These are phyloP conservation scores for Hymenoscyphus infarciens DNA, from an alignment of 2,329 filamentous ascomycete genomes.

Conservation along the genomic window DNA sequence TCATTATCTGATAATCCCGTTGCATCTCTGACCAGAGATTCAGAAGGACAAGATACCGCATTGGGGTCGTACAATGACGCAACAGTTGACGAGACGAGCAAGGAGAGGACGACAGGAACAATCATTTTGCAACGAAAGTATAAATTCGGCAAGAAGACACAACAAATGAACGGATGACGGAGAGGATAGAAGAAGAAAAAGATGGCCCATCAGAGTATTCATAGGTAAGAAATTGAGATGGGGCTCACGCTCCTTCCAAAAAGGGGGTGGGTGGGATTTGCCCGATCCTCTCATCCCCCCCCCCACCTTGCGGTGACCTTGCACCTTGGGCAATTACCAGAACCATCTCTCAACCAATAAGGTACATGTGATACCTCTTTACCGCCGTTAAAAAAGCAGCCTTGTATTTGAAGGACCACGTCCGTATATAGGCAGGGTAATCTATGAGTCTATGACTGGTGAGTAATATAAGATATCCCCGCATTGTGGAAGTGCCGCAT, in stretches of 20 bases:
- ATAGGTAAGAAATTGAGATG: background rate
- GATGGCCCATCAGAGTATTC: background rate
- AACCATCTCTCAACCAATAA: background rate
- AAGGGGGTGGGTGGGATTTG: too few species aligned
- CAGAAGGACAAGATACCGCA: slow-evolving; percentile 38
- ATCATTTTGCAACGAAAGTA: slow-evolving; percentile 16
- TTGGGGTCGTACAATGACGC: slow-evolving; percentile 36
- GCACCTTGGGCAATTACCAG: too few species aligned
- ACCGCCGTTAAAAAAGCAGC: too few species aligned
- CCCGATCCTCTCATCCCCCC: too few species aligned
- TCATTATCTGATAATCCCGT: slow-evolving; percentile 38
- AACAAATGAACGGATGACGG: background rate
- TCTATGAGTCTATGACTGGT: too few species aligned
- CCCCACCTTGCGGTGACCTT: too few species aligned
- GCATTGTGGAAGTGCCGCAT: background rate
- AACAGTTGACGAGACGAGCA: slow-evolving; percentile 14
- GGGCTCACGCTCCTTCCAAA: too few species aligned
- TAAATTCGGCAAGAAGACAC: background rate
- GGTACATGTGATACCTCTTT: too few species aligned
- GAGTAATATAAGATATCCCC: background rate
- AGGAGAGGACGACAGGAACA: slow-evolving; percentile 11
- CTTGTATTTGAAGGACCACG: too few species aligned
- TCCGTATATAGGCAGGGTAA: too few species aligned
- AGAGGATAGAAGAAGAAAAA: background rate
- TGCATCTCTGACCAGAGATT: slow-evolving; percentile 38